Base-by-base conservation (phyloP, 2,329 filamentous ascomycete species). In the Lecanicillium sp. region DNA sequence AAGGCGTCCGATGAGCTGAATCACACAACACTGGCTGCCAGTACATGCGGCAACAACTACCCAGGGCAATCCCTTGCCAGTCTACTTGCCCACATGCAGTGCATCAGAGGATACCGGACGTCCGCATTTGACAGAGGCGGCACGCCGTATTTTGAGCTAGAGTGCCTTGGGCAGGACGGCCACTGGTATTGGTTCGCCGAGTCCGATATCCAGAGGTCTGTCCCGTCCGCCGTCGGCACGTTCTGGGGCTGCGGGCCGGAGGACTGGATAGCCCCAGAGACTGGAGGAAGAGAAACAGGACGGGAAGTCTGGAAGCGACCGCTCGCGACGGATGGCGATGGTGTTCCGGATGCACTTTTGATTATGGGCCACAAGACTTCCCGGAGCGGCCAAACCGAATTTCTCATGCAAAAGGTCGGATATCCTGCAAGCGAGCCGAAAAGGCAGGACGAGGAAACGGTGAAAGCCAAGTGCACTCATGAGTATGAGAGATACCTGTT, bases 251-350 rank as follows among this genome's bases (percentile, higher is more conserved):
- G 12, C 27, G 27, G 34, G 16, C 34, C 17, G 15, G 25, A 25
- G 34, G 34, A 36, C 18, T 36, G 17, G 27, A 36, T 6, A 29
- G 22, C 20, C 18, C 34, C 15, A 14, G 34, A 36, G 12, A 36
- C 20, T 36, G 13, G 6, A 36, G 27, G 12, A 29, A 28, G 34
- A 15, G 34, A 36, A 29, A 36, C 16, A 16, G 34, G 34, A 36
- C 16, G 17, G 17, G 34, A 36, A 17, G 34, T 36, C 25, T 36
- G 17, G 34, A 36, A 36, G 34, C 34, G 34, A 29, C 34, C 34
- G 13, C 19, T 36, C 3, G 25, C 17, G 27, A 36, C 16, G 16
- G 34, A 30, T 30, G 17, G 27, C 11, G 27, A 36, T 29, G 27
- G 34, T 29, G 17, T 36, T 36, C 34, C n/a, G 11, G 34, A 36